Base-by-base conservation (phyloP, 345 rosid genomes). In the Alliaria petiolata region DNA sequence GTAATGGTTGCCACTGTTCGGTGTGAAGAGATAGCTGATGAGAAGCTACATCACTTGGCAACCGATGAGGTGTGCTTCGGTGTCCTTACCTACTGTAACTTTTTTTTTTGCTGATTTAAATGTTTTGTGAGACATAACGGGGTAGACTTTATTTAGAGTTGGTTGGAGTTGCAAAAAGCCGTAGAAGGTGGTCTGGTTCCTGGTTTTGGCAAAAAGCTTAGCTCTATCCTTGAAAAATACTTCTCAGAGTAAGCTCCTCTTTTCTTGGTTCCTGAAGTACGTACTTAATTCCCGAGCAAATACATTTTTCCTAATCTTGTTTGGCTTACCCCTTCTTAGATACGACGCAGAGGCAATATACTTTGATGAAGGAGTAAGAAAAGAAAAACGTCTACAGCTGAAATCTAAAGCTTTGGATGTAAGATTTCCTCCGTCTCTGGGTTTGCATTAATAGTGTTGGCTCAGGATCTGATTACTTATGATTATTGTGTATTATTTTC, bases 1-100 rank as follows among this genome's bases (percentile, higher is more conserved):
- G 91, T 93, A 69, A 87, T 91, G 97, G 97, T 89, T 75, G 93
- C 97, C 67, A 87, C 92, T 22, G 88, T 87, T 74, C 91, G 97
- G n/a, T 93, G 97, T 80, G 96, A 91, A 78, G 92, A 89, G 83
- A 93, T 93, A 76, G 92, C 95, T 12, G 51, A 79, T 38, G 91
- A 89, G 69, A 87, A 84, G 81, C 82, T 76, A 60, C 77, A 11
- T 25, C 25, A 33, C 66, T 83, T 93, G 75, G 71, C 80, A 28
- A 68, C 63, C 63, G 87, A 86, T 75, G 80, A 82, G 97, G 98
- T 90, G 70, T 36, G 46, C 30, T 58, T 72, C 36, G 46, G 28
- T 61, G 16, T 42, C 67, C 17, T 50, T 42, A 28, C 40, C 67
- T 40, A 62, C 65, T 45, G 20, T 0, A 58, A 10, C 2, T 49